Percentiles rank a stretch among this genome's conserved stretches.
Conservation (phyloP, 1,139 yeast species). For the Nematodospora anomalae region DNA sequence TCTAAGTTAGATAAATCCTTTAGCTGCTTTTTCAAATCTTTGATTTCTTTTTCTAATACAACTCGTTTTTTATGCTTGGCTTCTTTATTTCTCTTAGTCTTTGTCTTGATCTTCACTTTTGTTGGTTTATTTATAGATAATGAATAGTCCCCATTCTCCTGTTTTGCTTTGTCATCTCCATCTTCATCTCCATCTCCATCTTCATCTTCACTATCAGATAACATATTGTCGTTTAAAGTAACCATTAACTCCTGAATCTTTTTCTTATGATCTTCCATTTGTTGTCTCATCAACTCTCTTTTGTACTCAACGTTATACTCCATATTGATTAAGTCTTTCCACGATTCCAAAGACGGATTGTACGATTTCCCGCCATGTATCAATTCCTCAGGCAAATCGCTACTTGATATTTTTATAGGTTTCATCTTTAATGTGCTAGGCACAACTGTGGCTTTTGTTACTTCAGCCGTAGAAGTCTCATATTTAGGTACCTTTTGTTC, state of each 20-base stretch:
- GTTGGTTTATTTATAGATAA: constrained; percentile 77
- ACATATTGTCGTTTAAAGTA: constrained; percentile 19
- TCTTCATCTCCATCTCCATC: constrained; percentile 55
- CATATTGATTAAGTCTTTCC: constrained; percentile 69
- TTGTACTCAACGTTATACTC: constrained; percentile 69
- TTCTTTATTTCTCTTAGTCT: constrained; percentile 71
- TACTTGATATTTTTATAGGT: constrained; percentile 55
- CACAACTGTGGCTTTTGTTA: constrained; percentile 49
- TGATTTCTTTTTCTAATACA: constrained; percentile 57
- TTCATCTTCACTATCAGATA: constrained; percentile 35
- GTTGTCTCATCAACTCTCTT: constrained; percentile 63
- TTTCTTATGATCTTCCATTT: constrained; percentile 59
- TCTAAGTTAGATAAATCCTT: constrained; percentile 59
- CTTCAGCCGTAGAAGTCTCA: constrained; percentile 45
- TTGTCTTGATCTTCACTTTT: constrained; percentile 69
- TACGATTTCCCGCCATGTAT: constrained; percentile 87
- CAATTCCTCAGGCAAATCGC: constrained; percentile 20
- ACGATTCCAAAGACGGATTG: constrained; percentile 82
- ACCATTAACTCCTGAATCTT: constrained; percentile 58
- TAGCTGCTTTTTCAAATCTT: constrained; percentile 55
- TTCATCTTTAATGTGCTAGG: constrained; percentile 59
- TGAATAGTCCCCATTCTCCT: constrained; percentile 30
- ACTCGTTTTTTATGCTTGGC: constrained; percentile 62
- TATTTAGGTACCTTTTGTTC: constrained; percentile 33
- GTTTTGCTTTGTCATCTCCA: constrained; percentile 26